Base-by-base conservation (phyloP, 352 stramenopile genomes). In the Saprolegnia diclina region DNA sequence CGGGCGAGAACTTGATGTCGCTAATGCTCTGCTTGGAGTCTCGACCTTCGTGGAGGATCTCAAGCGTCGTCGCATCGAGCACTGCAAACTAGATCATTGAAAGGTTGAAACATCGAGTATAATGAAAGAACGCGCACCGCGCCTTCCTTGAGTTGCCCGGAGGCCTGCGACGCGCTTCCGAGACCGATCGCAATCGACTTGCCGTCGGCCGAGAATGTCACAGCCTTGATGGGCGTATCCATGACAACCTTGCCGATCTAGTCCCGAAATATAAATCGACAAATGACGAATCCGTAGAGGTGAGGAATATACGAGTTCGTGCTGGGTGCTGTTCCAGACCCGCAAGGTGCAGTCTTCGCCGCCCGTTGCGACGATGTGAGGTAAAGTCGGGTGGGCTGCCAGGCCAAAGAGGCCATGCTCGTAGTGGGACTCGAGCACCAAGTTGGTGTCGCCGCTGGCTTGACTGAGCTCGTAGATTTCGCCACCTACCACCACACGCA, bases 1-100 rank as follows among this genome's bases (percentile, higher is more conserved):
- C 87, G 0, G 90, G 90, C 5, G 88, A 95, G 64, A 96, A 98
- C 40, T 90, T 90, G 61, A 95, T 64, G 56, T 89, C 84, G 5
- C 79, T 62, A 26, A 97, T 81, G 65, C 80, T 92, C 56, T 96
- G 77, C 50, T 92, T 90, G 54, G 79, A 81, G 72, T 98, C 92
- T 13, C 92, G 78, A 1, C 89, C 89, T 79, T 97, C 90, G 71
- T 96, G 89, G 5, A 94, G 61, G 19, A 97, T 69, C 57, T 93
- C 81, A 10, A 96, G 79, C 5, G 81, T 89, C 21, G 81, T 73
- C 0, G 79, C 79, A 35, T 91, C 85, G 21, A 95, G 65, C 10
- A 93, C 84, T 0, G 77, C 74, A 54, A 92, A 92, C 16, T 64
- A 71, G 3, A 45, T 50, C n/a, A 53, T 26, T 32, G 6, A 35